Evolutionary conservation across 768 basidiomycete genomes (phyloP), one percentile per base, ranked within the genome.

Genomic region (Trametopsis cervina): DNA sequence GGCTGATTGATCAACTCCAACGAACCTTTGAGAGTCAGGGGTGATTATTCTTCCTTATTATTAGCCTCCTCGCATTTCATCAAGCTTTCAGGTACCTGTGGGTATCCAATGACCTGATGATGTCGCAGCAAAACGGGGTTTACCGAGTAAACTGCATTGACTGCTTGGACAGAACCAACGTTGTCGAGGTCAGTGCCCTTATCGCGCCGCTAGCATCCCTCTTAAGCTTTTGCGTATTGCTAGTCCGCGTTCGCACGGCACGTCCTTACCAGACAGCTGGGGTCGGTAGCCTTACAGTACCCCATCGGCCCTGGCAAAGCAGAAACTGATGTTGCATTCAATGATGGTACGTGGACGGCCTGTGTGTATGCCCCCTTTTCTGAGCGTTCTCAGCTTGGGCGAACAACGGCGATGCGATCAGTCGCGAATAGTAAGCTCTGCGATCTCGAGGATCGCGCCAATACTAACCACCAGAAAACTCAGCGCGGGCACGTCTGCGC

Each of bases 131-230:
- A 63, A 83, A 80, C 49, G 91, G 90, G 1, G 80, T 85, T 2
- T 96, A 89, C 66, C 79, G 94, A 3, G 78, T 92, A 20, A 97
- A 95, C 59, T 98, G 95, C 62, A 94, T 97, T 39, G 95, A 98
- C 60, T 95, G 93, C 58, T 69, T 97, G 36, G 95, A 98, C 61
- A 72, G 95, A 44, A 97, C 95, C 12, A 96, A 95, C 60, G 94
- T 96, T 20, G 89, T 96, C 7, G 85, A 91, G 75, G 90, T 83
- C 56, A 42, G 71, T 40, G 4, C 18, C 24, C 46, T 17, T 42
- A 36, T 22, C 21, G 25, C 25, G 23, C 26, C 21, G 42, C 9
- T 15, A 15, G 29, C 15, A 7, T 33, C 15, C 9, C 29, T 33
- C 7, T 13, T 35, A 27, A 13, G 23, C 11, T 7, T 50, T 18